Conservation (phyloP, 352 stramenopile genomes). For the Phytophthora quininea region DNA sequence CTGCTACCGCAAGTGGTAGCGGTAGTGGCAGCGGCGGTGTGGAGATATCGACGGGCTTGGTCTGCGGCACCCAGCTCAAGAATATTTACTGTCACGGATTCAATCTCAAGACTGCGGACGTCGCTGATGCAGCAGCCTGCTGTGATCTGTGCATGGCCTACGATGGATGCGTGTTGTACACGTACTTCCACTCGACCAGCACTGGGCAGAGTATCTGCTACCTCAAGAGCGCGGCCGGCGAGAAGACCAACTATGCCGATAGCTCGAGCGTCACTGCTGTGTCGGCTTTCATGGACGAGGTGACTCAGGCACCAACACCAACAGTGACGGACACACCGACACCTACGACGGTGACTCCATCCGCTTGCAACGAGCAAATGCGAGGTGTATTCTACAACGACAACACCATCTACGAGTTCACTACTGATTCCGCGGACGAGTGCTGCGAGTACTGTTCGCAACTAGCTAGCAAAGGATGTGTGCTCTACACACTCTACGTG, state of each 20-base stretch:
- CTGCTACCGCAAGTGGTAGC: background rate
- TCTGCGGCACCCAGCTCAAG: slow-evolving; percentile 23
- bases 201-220: too few species aligned
- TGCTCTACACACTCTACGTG: slow-evolving; percentile 34
- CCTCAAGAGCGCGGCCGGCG: too few species aligned
- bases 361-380: slow-evolving; percentile 20
- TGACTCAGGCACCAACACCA: background rate
- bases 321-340: slow-evolving; percentile 17
- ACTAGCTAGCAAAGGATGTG: background rate
- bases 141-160: too few species aligned
- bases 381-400: slow-evolving; percentile 30
- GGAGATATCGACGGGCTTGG: background rate
- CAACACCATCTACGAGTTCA: slow-evolving; percentile 33
- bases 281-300: too few species aligned
- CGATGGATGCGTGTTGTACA: too few species aligned
- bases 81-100: slow-evolving; percentile 46
- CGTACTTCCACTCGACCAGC: too few species aligned
- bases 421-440: slow-evolving; percentile 25
- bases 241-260: too few species aligned
- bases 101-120: slow-evolving; percentile 22
- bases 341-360: slow-evolving; percentile 14
- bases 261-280: too few species aligned
- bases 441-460: slow-evolving; percentile 33
- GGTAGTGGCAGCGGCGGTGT: background rate
- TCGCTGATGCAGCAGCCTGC: too few species aligned